Evolutionary conservation across 2,329 filamentous ascomycete species (phyloP), one percentile per base, ranked within the genome.

Genomic region (Fusarium ramigenum): DNA sequence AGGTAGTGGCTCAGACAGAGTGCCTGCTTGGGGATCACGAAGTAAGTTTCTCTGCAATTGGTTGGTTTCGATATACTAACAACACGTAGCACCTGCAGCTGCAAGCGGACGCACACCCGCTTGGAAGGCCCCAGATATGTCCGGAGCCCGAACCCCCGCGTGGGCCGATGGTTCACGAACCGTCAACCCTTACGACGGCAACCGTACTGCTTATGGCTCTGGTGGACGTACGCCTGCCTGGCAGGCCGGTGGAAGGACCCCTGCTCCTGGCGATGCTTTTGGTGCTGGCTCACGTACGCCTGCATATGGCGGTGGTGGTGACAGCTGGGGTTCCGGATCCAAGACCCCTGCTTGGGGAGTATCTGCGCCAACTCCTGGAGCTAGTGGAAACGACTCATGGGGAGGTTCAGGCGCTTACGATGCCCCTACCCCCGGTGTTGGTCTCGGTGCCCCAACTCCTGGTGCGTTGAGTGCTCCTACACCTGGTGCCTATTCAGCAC

Each of bases 321-420:
- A 92, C 66, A 85, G 88, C 37, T 93, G 92, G 85, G 89, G 86
- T 19, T 86, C 88, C 8, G 90, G 93, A 11, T 93, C 92, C 36
- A 93, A 95, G 81, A 97, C 94, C 2, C 95, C 95, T 7, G 91
- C 90, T 3, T 95, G 93, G 79, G 89, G 88, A 32, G 85, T 84
- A 14, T 88, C 88, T 7, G 89, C 88, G 7, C 88, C 88, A 5
- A 90, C 89, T 2, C 88, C 88, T 1, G 87, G 86, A 15, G 88
- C 86, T 59, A 88, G 87, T 78, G 88, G 86, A 59, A 85, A 85
- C 57, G 89, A 92, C 66, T 83, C 87, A 10, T 91, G 90, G 89
- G 88, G 87, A 42, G 66, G 68, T 40, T 81, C 85, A 2, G 80
- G 79, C 43, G 81, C 88, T 1, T 94, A 93, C 75, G 93, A 96